Percentiles rank a stretch among this genome's conserved stretches.
Conservation (phyloP, 2,329 filamentous ascomycete genomes). For the Immersiporthe knoxdaviesiana region DNA sequence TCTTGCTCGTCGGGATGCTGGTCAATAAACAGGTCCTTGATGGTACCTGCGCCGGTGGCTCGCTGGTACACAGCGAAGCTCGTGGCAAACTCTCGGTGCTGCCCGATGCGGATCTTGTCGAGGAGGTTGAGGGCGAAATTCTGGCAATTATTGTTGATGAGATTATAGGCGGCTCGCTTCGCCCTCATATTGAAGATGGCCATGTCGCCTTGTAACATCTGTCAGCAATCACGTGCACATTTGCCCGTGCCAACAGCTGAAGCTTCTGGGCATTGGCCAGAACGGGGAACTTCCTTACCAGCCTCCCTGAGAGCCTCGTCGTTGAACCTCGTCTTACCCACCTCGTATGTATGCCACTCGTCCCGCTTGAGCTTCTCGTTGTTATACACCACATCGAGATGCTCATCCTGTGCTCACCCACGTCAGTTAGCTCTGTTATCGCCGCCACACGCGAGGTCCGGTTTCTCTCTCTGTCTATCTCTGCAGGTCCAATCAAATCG, state of each 20-base stretch:
- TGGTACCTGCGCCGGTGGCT: conserved; percentile 52
- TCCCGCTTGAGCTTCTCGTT: conserved; percentile 51
- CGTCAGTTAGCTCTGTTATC: conserved; percentile 11
- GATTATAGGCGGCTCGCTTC: conserved; percentile 55
- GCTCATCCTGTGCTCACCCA: conserved; percentile 48
- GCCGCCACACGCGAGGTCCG: conserved; percentile 27
- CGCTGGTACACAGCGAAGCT: conserved; percentile 57
- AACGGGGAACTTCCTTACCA: conserved; percentile 41
- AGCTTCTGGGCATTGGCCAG: background rate
- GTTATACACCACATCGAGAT: conserved; percentile 60
- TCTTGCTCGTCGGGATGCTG: conserved; percentile 38
- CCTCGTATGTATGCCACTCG: conserved; percentile 55
- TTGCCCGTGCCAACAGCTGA: background rate
- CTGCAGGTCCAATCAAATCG: too few relatives aligned
- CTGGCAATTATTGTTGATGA: conserved; percentile 65
- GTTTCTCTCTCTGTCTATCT: background rate
- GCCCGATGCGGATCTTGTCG: conserved; percentile 56
- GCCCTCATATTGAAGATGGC: conserved; percentile 56
- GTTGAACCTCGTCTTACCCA: conserved; percentile 58
- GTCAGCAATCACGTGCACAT: background rate
- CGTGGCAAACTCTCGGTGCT: conserved; percentile 56
- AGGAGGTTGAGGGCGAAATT: conserved; percentile 58
- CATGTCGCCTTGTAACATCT: conserved; percentile 48
- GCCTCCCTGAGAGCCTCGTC: conserved; percentile 56
- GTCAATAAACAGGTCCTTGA: conserved; percentile 54